Base-by-base conservation (phyloP, 257 asterid species). In the Cordia subcordata region DNA sequence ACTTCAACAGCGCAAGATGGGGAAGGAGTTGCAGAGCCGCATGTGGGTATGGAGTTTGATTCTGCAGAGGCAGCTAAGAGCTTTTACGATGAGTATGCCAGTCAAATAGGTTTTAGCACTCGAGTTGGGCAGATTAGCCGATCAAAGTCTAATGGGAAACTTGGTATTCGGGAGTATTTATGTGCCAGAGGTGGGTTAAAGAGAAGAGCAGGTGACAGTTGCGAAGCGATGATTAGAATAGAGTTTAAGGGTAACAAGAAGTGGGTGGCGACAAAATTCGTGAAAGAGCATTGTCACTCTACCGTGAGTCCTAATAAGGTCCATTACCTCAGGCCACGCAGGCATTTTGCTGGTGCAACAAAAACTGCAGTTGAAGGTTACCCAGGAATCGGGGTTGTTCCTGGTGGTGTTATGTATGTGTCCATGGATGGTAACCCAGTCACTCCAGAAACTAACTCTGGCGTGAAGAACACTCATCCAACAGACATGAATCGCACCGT, bases 381-480 rank as follows among this genome's bases (percentile, higher is more conserved):
- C 77, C 81, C 77, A 55, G 78, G 75, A 15, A 57, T 54, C 38
- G 82, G 70, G 47, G 18, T 63, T 52, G 86, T 85, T 72, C 97
- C 96, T 42, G 83, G 88, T 75, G 97, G 93, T 37, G 58, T 76
- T 56, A 86, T 86, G 92, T 75, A 72, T 73, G 88, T 82, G n/a
- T 84, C 97, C 40, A 53, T 87, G 69, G 79, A 84, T 56, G 92
- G 90, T 54, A 78, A 74, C 54, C 65, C 32, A 49, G 68, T 74
- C 49, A 67, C 77, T 33, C 57, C 77, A 40, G 88, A 82, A 51
- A 61, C 62, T 17, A 77, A 64, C 75, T 68, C 61, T 63, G 71
- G 77, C 60, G 79, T 70, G 57, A 79, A 70, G 72, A 70, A 39
- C 67, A 59, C 53, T 73, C 57, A 67, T 65, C 60, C 74, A 70